A percentile compares a stretch with the other conserved stretches of the same genome.
Evolutionary conservation across 306 rosid genomes (phyloP).

Genomic region (Cicer pinnatifidum): DNA sequence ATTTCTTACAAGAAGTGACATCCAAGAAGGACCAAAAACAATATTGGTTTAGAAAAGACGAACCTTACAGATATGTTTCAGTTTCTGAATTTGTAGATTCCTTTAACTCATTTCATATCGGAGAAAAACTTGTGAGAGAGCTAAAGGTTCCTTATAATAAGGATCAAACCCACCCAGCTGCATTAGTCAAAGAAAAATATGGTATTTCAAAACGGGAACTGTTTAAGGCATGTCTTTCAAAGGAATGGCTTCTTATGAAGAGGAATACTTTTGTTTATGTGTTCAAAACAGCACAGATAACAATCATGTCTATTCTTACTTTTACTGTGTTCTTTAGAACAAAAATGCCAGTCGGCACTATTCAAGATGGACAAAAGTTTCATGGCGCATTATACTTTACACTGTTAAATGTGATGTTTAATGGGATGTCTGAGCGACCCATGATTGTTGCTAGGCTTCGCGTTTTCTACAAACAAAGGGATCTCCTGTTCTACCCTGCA

Average conservation of each 20-base stretch:
- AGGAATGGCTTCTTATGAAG: slow-evolving; percentile 77
- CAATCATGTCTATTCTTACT: slow-evolving; percentile 55
- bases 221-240: slow-evolving; percentile 74
- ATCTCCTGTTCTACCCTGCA: slow-evolving; percentile 73
- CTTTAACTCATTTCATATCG: slow-evolving; percentile 54
- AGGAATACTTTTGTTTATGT: slow-evolving; percentile 57
- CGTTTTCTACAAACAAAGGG: slow-evolving; percentile 78
- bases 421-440: slow-evolving; percentile 68
- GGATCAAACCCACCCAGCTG: slow-evolving; percentile 62
- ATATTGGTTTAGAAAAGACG: slow-evolving; percentile 61
- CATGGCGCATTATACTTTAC: slow-evolving; percentile 77
- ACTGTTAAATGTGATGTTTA: slow-evolving; percentile 69
- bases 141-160: slow-evolving; percentile 65
- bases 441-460: slow-evolving; percentile 69
- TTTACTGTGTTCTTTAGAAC: slow-evolving; percentile 70
- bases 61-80: slow-evolving; percentile 60
- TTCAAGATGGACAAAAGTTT: slow-evolving; percentile 60
- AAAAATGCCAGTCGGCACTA: slow-evolving; percentile 63
- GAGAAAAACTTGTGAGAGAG: slow-evolving; percentile 57
- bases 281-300: slow-evolving; percentile 64
- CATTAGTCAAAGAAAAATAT: slow-evolving; percentile 67
- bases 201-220: slow-evolving; percentile 72
- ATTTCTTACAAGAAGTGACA: slow-evolving; percentile 84
- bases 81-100: slow-evolving; percentile 59
- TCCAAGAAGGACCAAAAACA: slow-evolving; percentile 86